Conservation (phyloP, 495 filamentous ascomycete species). For the Penicillium tannophilum region DNA sequence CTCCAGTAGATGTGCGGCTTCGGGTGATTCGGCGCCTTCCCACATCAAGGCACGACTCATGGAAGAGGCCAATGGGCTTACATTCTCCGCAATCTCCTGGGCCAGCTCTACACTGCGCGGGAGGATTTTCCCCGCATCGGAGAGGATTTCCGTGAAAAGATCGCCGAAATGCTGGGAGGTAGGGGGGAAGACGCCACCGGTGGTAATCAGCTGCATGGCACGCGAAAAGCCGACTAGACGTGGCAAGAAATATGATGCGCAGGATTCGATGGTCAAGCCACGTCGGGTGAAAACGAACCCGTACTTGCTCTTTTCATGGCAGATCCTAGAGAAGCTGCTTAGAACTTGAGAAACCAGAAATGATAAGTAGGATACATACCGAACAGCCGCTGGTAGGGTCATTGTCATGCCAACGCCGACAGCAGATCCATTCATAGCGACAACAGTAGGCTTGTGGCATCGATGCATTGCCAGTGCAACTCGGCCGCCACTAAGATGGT, state of each 20-base stretch:
- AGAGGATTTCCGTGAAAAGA: conserved; percentile 56
- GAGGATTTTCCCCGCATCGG: conserved; percentile 49
- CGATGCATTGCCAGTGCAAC: conserved; percentile 58
- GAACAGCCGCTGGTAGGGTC: conserved; percentile 59
- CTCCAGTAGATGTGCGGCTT: conserved; percentile 59
- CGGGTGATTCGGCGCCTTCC: conserved; percentile 49
- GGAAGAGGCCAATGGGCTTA: conserved; percentile 48
- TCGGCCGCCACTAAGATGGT: conserved; percentile 46
- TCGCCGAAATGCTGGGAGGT: conserved; percentile 43
- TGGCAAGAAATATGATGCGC: conserved; percentile 61
- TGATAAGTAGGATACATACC: conserved; percentile 21
- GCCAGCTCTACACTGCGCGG: conserved; percentile 53
- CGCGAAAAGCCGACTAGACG: conserved; percentile 56
- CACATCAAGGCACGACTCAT: conserved; percentile 61
- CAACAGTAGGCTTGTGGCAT: conserved; percentile 63
- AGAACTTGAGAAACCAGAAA: background rate
- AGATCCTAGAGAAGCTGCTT: conserved; percentile 31
- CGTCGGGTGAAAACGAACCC: conserved; percentile 63
- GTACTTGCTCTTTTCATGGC: conserved; percentile 48
- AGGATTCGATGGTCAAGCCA: conserved; percentile 61
- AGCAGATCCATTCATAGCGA: conserved; percentile 60
- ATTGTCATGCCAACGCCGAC: conserved; percentile 66
- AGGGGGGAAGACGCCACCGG: conserved; percentile 38
- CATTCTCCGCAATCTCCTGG: conserved; percentile 56
- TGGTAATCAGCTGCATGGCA: conserved; percentile 51